Evolutionary conservation across 768 basidiomycete genomes (phyloP).

Genomic region (Saitozyma sp.): DNA sequence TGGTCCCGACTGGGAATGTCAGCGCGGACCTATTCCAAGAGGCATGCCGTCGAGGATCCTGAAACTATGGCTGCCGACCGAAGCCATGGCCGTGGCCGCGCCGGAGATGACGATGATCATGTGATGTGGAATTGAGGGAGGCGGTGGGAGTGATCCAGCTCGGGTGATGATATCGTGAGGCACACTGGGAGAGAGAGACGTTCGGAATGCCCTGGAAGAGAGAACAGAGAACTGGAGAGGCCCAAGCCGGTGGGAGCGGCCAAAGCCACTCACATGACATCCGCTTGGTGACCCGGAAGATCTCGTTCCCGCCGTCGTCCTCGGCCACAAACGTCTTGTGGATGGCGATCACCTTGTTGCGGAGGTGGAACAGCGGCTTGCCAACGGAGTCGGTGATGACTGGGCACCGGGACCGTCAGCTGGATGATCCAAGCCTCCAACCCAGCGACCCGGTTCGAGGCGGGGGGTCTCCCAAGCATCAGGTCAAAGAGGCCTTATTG

Average conservation of each 20-base stretch:
- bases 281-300: constrained; percentile 38
- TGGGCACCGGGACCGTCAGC: constrained; percentile 5
- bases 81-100: no score
- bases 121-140: no score
- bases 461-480: no score
- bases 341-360: constrained; percentile 44
- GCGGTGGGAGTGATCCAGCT: no score
- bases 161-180: no score
- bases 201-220: background rate
- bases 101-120: no score
- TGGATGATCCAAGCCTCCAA: background rate
- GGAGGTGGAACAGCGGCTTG: constrained; percentile 40
- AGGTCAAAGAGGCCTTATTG: no score
- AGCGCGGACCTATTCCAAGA: no score
- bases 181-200: no score
- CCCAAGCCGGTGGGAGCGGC: no score
- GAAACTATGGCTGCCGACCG: background rate
- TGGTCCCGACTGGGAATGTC: constrained; percentile 33
- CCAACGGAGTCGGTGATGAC: constrained; percentile 48
- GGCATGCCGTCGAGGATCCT: background rate
- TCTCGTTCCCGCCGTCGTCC: constrained; percentile 27
- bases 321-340: constrained; percentile 39
- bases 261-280: constrained; percentile 25
- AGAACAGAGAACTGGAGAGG: background rate
- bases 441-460: no score